phyloP scores from a whole-genome alignment of 2,329 filamentous ascomycete genomes.

The Botrytis fabae region DNA sequence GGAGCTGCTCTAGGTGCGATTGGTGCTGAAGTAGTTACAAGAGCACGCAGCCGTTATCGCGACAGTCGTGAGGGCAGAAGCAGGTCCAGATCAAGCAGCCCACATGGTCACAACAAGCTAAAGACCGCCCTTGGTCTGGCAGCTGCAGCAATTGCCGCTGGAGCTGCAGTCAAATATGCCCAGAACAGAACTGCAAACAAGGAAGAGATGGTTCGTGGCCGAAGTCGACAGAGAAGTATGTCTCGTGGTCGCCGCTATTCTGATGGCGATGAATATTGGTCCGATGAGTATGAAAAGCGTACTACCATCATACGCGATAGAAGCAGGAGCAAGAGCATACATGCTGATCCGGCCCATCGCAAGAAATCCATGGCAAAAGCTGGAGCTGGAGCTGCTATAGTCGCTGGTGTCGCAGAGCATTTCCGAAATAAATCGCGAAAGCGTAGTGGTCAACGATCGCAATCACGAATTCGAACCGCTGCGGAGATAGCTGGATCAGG shows the following conservation, averaged over 20 bases:
- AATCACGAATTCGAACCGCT: constrained; percentile 49
- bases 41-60: constrained; percentile 62
- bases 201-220: constrained; percentile 57
- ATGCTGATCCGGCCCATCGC: constrained; percentile 51
- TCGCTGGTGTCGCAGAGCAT: constrained; percentile 59
- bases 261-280: constrained; percentile 31
- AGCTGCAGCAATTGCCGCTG: constrained; percentile 62
- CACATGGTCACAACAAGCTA: constrained; percentile 47
- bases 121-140: constrained; percentile 64
- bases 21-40: constrained; percentile 60
- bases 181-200: constrained; percentile 60
- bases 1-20: constrained; percentile 63
- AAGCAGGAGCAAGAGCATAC: constrained; percentile 46
- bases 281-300: constrained; percentile 38
- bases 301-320: constrained; percentile 36
- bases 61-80: constrained; percentile 49
- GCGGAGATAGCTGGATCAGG: constrained; percentile 63
- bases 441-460: constrained; percentile 44
- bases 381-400: constrained; percentile 55
- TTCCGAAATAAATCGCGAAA: constrained; percentile 55
- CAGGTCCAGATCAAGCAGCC: constrained; percentile 41
- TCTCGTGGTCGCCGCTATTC: constrained; percentile 45
- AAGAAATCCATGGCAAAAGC: constrained; percentile 39
- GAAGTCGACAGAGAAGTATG: constrained; percentile 51
- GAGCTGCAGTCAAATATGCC: constrained; percentile 65